Evolutionary conservation across 2,329 filamentous ascomycete genomes (phyloP).

Genomic region (Septoria linicola): DNA sequence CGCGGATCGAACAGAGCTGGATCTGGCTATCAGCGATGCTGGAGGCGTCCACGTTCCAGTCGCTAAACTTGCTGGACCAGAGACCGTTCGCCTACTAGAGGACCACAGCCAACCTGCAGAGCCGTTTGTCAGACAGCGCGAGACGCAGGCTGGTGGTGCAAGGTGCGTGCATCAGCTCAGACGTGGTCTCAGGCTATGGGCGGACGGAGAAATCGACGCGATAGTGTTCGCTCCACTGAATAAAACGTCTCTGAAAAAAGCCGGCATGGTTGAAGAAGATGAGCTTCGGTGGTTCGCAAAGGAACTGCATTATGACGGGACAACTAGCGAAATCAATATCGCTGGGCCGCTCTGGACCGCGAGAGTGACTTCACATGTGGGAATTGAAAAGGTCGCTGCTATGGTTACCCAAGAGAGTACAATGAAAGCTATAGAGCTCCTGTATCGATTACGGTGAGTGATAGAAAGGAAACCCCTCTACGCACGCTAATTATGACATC

Average conservation of each 20-base stretch:
- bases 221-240: slow-evolving; percentile 22
- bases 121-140: neutral
- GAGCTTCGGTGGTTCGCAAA: slow-evolving; percentile 24
- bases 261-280: slow-evolving; percentile 21
- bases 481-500: neutral
- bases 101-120: slow-evolving; percentile 10
- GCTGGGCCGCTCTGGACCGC: slow-evolving; percentile 19
- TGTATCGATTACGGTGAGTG: slow-evolving; percentile 14
- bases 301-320: slow-evolving; percentile 12
- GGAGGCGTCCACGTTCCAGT: neutral
- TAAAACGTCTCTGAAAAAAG: slow-evolving; percentile 23
- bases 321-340: slow-evolving; percentile 24
- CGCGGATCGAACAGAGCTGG: slow-evolving; percentile 14
- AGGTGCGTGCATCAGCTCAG: slow-evolving; percentile 17
- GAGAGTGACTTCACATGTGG: slow-evolving; percentile 20
- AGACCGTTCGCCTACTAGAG: slow-evolving; percentile 14
- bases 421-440: slow-evolving; percentile 17
- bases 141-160: slow-evolving; percentile 11
- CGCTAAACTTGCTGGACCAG: neutral
- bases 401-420: slow-evolving; percentile 11
- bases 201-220: slow-evolving; percentile 13
- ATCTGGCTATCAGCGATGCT: neutral
- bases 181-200: slow-evolving; percentile 11
- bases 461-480: no score
- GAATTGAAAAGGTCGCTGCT: slow-evolving; percentile 14